phyloP scores from a whole-genome alignment of 129 eudicot genomes.

The Centella asiatica region DNA sequence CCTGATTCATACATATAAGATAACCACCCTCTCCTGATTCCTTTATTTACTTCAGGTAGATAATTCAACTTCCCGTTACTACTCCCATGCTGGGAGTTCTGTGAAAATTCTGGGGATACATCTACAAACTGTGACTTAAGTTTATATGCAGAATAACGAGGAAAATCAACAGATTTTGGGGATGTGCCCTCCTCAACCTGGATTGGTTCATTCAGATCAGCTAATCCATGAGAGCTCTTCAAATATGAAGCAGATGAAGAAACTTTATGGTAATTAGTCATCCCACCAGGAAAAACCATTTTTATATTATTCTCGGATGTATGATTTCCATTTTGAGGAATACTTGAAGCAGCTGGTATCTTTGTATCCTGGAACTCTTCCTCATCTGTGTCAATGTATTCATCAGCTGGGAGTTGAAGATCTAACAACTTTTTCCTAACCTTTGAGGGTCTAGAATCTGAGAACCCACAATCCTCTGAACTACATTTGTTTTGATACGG shows the following conservation, averaged over 20 bases:
- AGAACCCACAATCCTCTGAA: conserved; percentile 43
- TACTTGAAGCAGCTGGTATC: conserved; percentile 21
- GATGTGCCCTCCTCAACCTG: conserved; percentile 34
- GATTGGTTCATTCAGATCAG: conserved; percentile 84
- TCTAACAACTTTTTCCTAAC: conserved; percentile 71
- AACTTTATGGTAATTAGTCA: conserved; percentile 16
- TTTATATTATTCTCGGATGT: conserved; percentile 13
- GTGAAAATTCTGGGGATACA: conserved; percentile 19
- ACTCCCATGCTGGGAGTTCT: conserved; percentile 24
- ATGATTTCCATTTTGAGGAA: conserved; percentile 15
- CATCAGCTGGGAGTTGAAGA: conserved; percentile 83
- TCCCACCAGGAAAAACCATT: conserved; percentile 8
- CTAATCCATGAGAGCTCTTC: conserved; percentile 46
- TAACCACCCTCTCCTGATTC: conserved; percentile 59
- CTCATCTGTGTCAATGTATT: conserved; percentile 57
- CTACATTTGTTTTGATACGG: conserved; percentile 5
- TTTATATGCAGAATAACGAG: conserved; percentile 24
- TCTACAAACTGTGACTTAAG: conserved; percentile 28
- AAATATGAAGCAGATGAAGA: conserved; percentile 30
- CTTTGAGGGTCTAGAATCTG: conserved; percentile 70
- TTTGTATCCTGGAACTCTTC: conserved; percentile 34
- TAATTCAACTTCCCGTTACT: conserved; percentile 22
- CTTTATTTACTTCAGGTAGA: conserved; percentile 28
- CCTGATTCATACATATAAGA: conserved; percentile 53
- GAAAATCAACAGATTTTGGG: conserved; percentile 33